phyloP scores from a whole-genome alignment of 2,329 filamentous ascomycete genomes.

The Fusarium neocosmosporiellum region DNA sequence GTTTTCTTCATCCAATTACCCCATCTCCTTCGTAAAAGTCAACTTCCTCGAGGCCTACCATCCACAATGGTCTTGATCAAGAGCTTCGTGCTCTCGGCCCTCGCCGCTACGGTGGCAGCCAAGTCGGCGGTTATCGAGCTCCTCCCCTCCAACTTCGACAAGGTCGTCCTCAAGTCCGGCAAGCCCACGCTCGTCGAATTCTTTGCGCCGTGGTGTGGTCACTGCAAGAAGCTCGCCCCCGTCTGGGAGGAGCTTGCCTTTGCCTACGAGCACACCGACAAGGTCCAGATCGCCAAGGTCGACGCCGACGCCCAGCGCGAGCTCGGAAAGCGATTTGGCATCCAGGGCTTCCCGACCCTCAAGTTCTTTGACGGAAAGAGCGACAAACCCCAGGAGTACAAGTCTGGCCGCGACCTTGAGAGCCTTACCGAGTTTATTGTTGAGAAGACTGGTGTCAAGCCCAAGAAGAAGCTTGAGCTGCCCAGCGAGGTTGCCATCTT shows the following conservation, averaged over 20 bases:
- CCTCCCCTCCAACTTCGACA: conserved; percentile 90
- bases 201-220: conserved; percentile 98
- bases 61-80: conserved; percentile 67
- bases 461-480: conserved; percentile 78
- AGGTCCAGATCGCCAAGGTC: conserved; percentile 92
- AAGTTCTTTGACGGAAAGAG: conserved; percentile 99
- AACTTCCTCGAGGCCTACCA: conserved; percentile 21
- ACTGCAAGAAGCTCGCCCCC: conserved; percentile 98
- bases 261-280: conserved; percentile 76
- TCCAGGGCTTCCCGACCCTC: conserved; percentile 95
- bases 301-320: conserved; percentile 91
- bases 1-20: not conserved
- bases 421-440: conserved; percentile 82
- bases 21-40: not conserved
- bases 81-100: conserved; percentile 68
- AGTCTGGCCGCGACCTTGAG: conserved; percentile 87
- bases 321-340: conserved; percentile 85
- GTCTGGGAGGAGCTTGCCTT: conserved; percentile 91
- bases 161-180: conserved; percentile 87
- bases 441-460: conserved; percentile 87
- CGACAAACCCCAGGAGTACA: conserved; percentile 86
- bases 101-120: conserved; percentile 69
- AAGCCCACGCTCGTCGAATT: conserved; percentile 98
- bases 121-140: conserved; percentile 91
- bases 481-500: conserved; percentile 83